Conservation (phyloP, 371 early-diverging fungal genomes). For the Agmasoma carcini region DNA sequence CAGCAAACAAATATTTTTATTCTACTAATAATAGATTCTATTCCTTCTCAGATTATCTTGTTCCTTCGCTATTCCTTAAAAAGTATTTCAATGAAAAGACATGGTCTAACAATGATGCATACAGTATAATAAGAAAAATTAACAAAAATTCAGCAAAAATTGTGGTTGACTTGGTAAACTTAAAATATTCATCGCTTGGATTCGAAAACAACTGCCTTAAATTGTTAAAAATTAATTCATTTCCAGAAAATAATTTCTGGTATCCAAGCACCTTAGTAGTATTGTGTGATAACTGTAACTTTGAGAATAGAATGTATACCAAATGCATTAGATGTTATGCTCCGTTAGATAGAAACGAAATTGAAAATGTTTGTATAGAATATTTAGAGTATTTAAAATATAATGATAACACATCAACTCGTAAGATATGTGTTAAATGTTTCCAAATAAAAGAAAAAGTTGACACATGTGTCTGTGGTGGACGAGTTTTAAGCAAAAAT, state of each 20-base stretch:
- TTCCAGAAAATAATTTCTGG: not conserved
- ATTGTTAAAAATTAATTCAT: constrained; percentile 31
- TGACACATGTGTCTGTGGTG: constrained; percentile 44
- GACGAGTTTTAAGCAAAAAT: constrained; percentile 10
- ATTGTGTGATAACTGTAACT: constrained; percentile 32
- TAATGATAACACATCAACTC: too few relatives aligned
- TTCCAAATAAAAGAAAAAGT: constrained; percentile 30
- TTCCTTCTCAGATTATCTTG: constrained; percentile 5
- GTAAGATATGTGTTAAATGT: constrained; percentile 22
- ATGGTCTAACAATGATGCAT: constrained; percentile 19
- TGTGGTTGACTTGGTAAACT: constrained; percentile 12
- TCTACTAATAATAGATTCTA: not conserved
- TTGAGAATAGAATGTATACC: constrained; percentile 31
- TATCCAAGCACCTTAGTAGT: constrained; percentile 1
- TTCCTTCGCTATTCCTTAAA: constrained; percentile 23
- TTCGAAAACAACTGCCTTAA: constrained; percentile 32
- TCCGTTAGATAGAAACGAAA: constrained; percentile 2
- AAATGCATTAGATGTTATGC: constrained; percentile 35
- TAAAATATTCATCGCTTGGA: constrained; percentile 19
- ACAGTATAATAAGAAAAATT: constrained; percentile 6
- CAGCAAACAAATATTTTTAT: constrained; percentile 29
- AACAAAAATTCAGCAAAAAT: constrained; percentile 1
- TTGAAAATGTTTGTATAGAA: constrained; percentile 17
- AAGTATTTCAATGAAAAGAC: constrained; percentile 12
- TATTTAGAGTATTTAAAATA: constrained; percentile 20